These are phyloP conservation scores for Musa schizocarpa DNA, from an alignment of 176 grass and related monocot genomes.

Conservation along the genomic window DNA sequence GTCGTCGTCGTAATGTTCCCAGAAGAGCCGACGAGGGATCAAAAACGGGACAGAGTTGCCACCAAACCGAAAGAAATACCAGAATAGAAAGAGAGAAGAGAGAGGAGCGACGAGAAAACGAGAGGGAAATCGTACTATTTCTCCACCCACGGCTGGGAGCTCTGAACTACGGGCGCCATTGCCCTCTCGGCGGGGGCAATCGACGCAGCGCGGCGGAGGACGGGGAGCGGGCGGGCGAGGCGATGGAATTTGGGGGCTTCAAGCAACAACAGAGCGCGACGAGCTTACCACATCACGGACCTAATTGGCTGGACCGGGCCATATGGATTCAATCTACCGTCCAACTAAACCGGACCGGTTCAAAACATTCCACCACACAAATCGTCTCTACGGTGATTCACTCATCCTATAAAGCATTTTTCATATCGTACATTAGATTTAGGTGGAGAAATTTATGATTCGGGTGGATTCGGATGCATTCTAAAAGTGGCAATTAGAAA, in stretches of 20 bases:
- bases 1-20: not conserved
- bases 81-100: not conserved
- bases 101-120: not conserved
- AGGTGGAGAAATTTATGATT: no score
- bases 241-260: not conserved
- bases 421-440: no score
- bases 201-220: not conserved
- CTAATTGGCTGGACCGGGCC: no score
- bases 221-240: not conserved
- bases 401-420: no score
- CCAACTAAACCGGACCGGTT: no score
- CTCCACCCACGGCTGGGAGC: conserved; percentile 97
- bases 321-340: no score
- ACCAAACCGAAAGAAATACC: not conserved
- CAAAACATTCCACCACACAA: no score
- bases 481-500: no score
- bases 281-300: no score
- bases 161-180: conserved; percentile 64
- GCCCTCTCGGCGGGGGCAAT: not conserved
- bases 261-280: no score
- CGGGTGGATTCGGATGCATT: no score
- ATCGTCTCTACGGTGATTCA: no score
- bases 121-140: conserved; percentile 53
- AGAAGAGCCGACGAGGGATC: not conserved
- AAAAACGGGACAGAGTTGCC: conserved; percentile 8